Evolutionary conservation across 2,329 filamentous ascomycete genomes (phyloP), one percentile per base, ranked within the genome.

Genomic region (Sarocladium oryzae): DNA sequence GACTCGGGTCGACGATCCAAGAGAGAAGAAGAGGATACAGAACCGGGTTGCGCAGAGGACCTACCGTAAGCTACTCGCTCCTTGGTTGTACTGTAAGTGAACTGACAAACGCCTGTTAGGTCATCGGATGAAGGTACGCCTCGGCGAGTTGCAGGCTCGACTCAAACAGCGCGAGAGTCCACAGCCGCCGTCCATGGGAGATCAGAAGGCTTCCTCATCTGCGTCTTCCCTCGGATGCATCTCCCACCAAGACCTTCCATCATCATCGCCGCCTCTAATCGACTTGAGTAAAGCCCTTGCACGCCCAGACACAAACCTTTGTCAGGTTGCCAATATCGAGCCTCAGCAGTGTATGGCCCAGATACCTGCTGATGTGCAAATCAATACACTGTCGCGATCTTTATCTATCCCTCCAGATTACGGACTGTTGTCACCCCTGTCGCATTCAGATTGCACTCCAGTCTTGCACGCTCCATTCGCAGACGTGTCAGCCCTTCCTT

Each of bases 171-270:
- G 62, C 49, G 62, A 65, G 50, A 54, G 53, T 8, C 53, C 52
- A 8, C 50, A 55, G n/a, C 21, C 23, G n/a, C 21, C 23, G 21
- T 40, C 36, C 18, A 40, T 8, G 16, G n/a, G 3, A 43, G 26
- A 26, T n/a, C 26, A 23, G 26, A 20, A 26, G 43, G 4, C 43
- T 26, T 24, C 28, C 4, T 8, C 40, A 24, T 10, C 15, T 28
- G 16, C 13, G 13, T 20, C 40, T 26, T 43, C 40, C 15, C 4
- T 28, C 40, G 66, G 61, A 81, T 67, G 15, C 70, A 68, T 57
- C 38, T 35, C 5, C 15, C 45, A 8, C 24, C 30, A 50, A 13
- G 7, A 36, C 30, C 18, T 32, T 24, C 15, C n/a, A 11, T 24
- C 23, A 6, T 10, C 45, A 49, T 38, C 46, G 33, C 46, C 46